Evolutionary conservation across 352 stramenopile genomes (phyloP).

Genomic region (Pythium aristosporum): DNA sequence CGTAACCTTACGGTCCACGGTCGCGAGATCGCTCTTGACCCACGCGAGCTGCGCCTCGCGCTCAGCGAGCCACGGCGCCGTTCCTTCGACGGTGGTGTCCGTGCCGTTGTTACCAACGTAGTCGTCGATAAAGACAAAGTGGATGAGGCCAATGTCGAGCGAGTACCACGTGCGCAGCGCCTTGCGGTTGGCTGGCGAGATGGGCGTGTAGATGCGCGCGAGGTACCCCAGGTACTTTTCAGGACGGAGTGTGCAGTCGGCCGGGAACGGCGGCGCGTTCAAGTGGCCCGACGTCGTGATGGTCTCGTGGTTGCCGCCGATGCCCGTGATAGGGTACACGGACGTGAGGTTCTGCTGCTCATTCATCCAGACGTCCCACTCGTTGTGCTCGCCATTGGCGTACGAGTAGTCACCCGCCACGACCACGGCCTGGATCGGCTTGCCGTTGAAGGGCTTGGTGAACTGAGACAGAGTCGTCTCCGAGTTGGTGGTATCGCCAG

Average conservation of each 20-base stretch:
- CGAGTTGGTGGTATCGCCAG: conserved; percentile 14
- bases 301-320: conserved; percentile 14
- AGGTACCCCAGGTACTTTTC: conserved; percentile 16
- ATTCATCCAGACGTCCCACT: conserved; percentile 15
- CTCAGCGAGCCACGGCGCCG: conserved; percentile 11
- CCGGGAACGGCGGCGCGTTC: neutral
- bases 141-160: conserved; percentile 13
- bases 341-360: conserved; percentile 12
- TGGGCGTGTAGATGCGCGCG: conserved; percentile 11
- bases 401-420: conserved; percentile 12
- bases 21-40: conserved; percentile 11
- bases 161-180: conserved; percentile 11
- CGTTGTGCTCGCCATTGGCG: conserved; percentile 9
- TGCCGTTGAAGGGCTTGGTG: conserved; percentile 9
- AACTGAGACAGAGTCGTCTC: conserved; percentile 10
- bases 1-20: conserved; percentile 6
- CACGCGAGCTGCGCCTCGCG: conserved; percentile 13
- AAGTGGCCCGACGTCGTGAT: conserved; percentile 8
- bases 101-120: conserved; percentile 13
- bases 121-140: conserved; percentile 16
- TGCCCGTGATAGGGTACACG: conserved; percentile 11
- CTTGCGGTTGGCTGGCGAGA: neutral
- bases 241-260: neutral
- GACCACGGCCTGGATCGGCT: conserved; percentile 10
- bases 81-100: conserved; percentile 6